Evolutionary conservation across 176 grass and related monocot species (phyloP).

Genomic region (Thinopyrum elongatum): DNA sequence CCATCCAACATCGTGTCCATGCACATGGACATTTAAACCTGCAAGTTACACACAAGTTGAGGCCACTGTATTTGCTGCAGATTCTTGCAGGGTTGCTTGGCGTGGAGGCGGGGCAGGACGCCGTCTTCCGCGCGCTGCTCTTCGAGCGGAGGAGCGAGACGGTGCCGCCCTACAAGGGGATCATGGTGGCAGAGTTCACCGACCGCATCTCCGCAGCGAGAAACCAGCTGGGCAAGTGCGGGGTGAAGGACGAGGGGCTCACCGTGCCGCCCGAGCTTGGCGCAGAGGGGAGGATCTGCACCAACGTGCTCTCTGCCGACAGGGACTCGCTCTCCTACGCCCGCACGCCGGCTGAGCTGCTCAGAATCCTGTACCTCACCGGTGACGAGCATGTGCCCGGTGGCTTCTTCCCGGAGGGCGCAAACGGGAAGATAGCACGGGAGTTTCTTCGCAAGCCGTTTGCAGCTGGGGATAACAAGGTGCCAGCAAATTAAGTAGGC

Average conservation of each 20-base stretch:
- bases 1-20: neutral
- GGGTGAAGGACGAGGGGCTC: slow-evolving; percentile 78
- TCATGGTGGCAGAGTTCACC: slow-evolving; percentile 78
- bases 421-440: slow-evolving; percentile 56
- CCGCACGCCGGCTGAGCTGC: slow-evolving; percentile 57
- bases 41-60: neutral
- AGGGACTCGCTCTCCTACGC: slow-evolving; percentile 60
- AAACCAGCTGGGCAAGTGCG: slow-evolving; percentile 55
- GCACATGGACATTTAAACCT: neutral
- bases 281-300: slow-evolving; percentile 51
- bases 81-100: slow-evolving; percentile 51
- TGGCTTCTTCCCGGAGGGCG: slow-evolving; percentile 60
- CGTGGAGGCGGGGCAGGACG: slow-evolving; percentile 68
- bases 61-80: neutral
- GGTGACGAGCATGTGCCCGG: slow-evolving; percentile 56
- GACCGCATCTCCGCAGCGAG: slow-evolving; percentile 50
- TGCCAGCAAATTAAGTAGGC: neutral
- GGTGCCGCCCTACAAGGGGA: slow-evolving; percentile 44
- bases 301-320: slow-evolving; percentile 67
- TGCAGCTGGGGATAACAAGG: neutral
- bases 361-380: slow-evolving; percentile 61
- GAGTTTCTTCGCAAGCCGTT: slow-evolving; percentile 22
- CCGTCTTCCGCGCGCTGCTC: slow-evolving; percentile 45
- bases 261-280: slow-evolving; percentile 49
- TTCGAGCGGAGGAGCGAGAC: slow-evolving; percentile 40